Conservation (phyloP, 2,329 filamentous ascomycete species). For the Fusarium chuoi region DNA sequence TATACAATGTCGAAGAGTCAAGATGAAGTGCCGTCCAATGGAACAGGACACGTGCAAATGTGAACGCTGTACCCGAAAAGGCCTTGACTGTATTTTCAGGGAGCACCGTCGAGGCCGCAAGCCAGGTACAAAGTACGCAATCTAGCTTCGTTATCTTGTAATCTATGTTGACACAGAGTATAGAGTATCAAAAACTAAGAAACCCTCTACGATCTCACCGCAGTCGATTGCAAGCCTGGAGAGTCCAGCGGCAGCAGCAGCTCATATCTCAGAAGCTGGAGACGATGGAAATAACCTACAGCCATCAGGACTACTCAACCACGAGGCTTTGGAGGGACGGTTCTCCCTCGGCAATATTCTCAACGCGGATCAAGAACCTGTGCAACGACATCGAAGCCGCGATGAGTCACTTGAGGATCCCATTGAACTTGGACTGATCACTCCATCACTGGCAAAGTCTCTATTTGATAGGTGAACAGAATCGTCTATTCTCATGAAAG, state of each 20-base stretch:
- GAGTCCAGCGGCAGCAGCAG: background rate
- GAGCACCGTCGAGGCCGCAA: background rate
- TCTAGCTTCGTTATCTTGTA: fast-evolving
- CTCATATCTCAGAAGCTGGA: background rate
- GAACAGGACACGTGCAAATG: background rate
- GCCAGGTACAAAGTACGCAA: background rate
- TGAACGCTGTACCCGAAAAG: background rate
- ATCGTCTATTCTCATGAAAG: fast-evolving
- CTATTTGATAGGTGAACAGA: background rate
- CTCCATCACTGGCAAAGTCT: background rate
- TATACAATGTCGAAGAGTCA: background rate
- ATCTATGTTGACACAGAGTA: fast-evolving
- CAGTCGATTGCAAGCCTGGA: background rate
- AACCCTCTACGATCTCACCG: background rate
- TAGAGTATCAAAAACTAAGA: background rate
- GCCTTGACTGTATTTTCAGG: background rate
- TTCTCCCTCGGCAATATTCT: background rate
- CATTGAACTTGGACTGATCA: background rate
- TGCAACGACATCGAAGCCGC: background rate
- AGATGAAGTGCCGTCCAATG: background rate
- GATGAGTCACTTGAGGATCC: background rate
- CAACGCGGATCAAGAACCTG: background rate
- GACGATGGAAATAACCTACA: background rate
- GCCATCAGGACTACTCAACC: background rate
- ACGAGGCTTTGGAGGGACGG: background rate